Evolutionary conservation across 208 protist genomes (phyloP).

Genomic region (Wallacemonas rigidus): DNA sequence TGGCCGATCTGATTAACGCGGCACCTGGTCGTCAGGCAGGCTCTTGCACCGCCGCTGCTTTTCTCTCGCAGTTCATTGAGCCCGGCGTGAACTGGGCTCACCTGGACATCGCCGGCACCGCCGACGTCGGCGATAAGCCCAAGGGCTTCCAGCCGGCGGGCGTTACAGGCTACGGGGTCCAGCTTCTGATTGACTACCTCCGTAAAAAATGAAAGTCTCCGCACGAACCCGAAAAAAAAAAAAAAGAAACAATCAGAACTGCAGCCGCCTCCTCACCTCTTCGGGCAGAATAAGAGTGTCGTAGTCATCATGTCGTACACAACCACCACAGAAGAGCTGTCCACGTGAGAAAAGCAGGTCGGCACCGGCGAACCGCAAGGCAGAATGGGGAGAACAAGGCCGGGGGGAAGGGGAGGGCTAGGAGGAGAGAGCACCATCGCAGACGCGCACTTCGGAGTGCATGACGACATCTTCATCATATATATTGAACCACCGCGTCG

Average conservation of each 20-base stretch:
- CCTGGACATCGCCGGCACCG: slow-evolving; percentile 82
- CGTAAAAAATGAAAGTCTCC: slow-evolving; percentile 23
- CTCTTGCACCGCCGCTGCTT: slow-evolving; percentile 85
- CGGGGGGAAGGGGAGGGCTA: too few relatives aligned
- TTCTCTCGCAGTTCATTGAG: slow-evolving; percentile 80
- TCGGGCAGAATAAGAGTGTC: too few relatives aligned
- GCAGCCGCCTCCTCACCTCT: too few relatives aligned
- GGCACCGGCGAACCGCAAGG: too few relatives aligned
- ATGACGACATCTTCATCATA: too few relatives aligned
- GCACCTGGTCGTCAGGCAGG: slow-evolving; percentile 56
- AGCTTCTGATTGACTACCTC: slow-evolving; percentile 80
- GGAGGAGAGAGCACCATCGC: too few relatives aligned
- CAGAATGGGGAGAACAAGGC: too few relatives aligned
- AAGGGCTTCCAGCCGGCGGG: slow-evolving; percentile 67
- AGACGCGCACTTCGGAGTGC: too few relatives aligned
- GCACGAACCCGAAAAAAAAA: background rate
- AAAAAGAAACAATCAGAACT: background rate
- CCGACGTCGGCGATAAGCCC: slow-evolving; percentile 64
- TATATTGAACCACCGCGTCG: too few relatives aligned
- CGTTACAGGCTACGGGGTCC: slow-evolving; percentile 81
- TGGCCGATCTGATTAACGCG: slow-evolving; percentile 73
- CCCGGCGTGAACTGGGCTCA: slow-evolving; percentile 64
- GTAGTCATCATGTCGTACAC: too few relatives aligned
- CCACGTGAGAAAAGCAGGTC: too few relatives aligned
- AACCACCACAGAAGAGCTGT: too few relatives aligned